Percentiles rank a stretch among this genome's conserved stretches.
These are phyloP conservation scores for Fusarium papillatum DNA, from an alignment of 2,329 filamentous ascomycete genomes.

Conservation along the genomic window DNA sequence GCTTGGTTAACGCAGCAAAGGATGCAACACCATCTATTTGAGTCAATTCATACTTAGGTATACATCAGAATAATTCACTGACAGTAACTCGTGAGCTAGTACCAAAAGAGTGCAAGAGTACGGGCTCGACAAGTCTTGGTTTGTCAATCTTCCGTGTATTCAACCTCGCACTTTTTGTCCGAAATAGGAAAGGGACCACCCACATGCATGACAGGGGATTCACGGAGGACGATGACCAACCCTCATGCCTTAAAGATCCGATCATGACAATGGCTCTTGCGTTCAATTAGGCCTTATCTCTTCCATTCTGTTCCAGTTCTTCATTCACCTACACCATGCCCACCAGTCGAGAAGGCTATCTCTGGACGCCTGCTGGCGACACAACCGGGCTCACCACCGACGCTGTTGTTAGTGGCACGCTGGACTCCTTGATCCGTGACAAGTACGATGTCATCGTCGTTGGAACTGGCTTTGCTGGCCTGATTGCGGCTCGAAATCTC, in stretches of 20 bases:
- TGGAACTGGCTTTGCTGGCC: constrained; percentile 27
- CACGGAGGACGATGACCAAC: not conserved
- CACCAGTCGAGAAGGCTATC: constrained; percentile 26
- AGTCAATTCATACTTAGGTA: not conserved
- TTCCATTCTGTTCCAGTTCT: no score
- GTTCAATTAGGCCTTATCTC: no score
- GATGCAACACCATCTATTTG: not conserved
- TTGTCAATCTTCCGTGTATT: not conserved
- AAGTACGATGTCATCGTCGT: constrained; percentile 30
- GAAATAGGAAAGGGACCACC: constrained; percentile 1
- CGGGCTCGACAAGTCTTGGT: not conserved
- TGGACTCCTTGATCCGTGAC: not conserved
- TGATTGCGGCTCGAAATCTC: constrained; percentile 23
- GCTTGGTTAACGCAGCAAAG: not conserved
- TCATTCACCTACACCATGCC: constrained; percentile 8
- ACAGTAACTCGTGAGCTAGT: not conserved
- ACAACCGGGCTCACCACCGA: constrained; percentile 21
- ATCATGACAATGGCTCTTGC: no score
- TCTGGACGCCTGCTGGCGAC: constrained; percentile 16
- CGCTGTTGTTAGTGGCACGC: constrained; percentile 21
- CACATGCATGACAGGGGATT: not conserved
- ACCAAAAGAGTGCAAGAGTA: not conserved
- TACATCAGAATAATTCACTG: not conserved
- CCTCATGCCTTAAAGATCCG: not conserved
- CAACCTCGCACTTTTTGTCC: constrained; percentile 18